Conservation (phyloP, 2,329 filamentous ascomycete genomes). For the Cytospora paraplurivora region DNA sequence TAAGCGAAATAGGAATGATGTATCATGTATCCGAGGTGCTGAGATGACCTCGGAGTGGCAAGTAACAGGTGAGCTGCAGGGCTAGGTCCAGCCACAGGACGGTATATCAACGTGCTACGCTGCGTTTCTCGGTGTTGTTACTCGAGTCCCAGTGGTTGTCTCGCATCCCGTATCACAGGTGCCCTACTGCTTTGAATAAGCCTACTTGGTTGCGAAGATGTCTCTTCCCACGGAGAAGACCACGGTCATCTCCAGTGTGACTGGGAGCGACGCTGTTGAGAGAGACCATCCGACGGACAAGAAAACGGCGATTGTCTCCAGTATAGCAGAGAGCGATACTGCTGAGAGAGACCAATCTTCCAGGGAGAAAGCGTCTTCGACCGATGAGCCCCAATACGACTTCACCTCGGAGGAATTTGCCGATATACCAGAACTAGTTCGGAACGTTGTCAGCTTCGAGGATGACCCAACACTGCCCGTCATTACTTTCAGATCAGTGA, state of each 20-base stretch:
- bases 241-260: neutral
- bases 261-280: neutral
- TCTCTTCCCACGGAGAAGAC: neutral
- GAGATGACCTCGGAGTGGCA: neutral
- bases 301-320: slow-evolving; percentile 3
- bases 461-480: slow-evolving; percentile 29
- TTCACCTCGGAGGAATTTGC: slow-evolving; percentile 18
- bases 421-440: slow-evolving; percentile 30
- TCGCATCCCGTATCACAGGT: neutral
- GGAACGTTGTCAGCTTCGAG: slow-evolving; percentile 31
- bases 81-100: no score
- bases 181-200: neutral
- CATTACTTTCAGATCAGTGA: slow-evolving; percentile 31
- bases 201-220: neutral
- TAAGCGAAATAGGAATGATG: neutral
- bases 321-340: neutral
- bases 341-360: neutral
- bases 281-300: slow-evolving; percentile 1
- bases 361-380: slow-evolving; percentile 4
- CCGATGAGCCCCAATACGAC: slow-evolving; percentile 15
- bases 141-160: no score
- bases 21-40: neutral
- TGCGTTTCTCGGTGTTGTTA: neutral
- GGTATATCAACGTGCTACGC: neutral
- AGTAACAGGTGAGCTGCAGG: neutral